Evolutionary conservation across 768 basidiomycete genomes (phyloP), one percentile per base, ranked within the genome.

Genomic region (Phanerodontia chrysosporium): DNA sequence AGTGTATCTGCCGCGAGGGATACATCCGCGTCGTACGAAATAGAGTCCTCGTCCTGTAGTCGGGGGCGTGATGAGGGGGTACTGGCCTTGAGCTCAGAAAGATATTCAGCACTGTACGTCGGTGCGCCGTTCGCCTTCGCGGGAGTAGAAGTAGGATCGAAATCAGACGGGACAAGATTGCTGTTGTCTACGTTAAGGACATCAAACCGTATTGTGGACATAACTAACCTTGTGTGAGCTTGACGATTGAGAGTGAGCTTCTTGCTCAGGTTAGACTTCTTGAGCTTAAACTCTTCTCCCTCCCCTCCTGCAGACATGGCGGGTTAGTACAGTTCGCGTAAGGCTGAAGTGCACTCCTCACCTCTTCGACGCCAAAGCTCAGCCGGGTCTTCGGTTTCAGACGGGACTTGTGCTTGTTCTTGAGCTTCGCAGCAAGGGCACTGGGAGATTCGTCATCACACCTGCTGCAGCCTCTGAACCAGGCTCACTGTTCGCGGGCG

Each of bases 291-390:
- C 0, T 80, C 75, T 58, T 90, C 86, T 8, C 78, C 83, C 39
- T 79, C 80, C 12, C 76, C 79, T 65, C 81, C 80, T 85, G 90
- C 54, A 36, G 44, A 59, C 46, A 54, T 6, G 32, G 45, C 27
- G 45, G 45, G 8, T 48, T 39, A 72, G 78, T 64, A 75, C 74
- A 61, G 69, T 65, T 27, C 42, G 18, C 5, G 2, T 25, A 39
- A 39, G 27, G n/a, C 35, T 46, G 60, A 42, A 58, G 51, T 53
- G 39, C 4, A 62, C 55, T 53, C 60, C 65, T 35, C 61, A 89
- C 87, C 78, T 88, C 89, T 57, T 82, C 81, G 9, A 74, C 88
- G 6, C 90, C 91, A 72, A 94, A 94, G 69, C 91, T 93, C 57
- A 94, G 76, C 56, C 79, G 79, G 3, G 88, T 80, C 68, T 86